Base-by-base conservation (phyloP, 2,329 filamentous ascomycete species). In the Fusarium tanahbumbuense region DNA sequence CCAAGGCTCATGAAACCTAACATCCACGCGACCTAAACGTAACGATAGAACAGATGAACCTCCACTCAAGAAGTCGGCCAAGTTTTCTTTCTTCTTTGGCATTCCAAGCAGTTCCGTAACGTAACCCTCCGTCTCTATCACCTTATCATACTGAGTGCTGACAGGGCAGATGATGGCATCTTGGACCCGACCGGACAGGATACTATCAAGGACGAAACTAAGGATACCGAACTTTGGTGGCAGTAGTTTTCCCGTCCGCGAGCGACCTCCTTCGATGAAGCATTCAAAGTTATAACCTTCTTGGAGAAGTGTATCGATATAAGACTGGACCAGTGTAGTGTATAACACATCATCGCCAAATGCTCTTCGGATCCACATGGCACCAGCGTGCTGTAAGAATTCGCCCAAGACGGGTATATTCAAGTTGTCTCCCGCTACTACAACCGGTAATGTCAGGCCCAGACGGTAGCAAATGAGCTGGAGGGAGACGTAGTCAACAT, bases 71-170 rank as follows among this genome's bases (percentile, higher is more conserved):
- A 99, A 97, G 75, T 97, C 93, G 34, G 90, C 88, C 40, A 99
- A 83, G 67, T 97, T 98, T 77, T 99, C 96, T 78, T 97, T 97
- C 76, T 93, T 93, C 81, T 99, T 99, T 0, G 96, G 96, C 67
- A 97, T 91, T 5, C 96, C 96, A 1, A 99, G 86, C 4, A 99
- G 87, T 79, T 99, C 96, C 34, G 91, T 96, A 46, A 98, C 95
- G 76, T 99, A 99, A 8, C 94, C 96, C 80, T 97, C 94, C 1
- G 97, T 97, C 80, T 99, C 96, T 64, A 99, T 97, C 59, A 99
- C 96, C 78, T 98, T 99, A 84, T 99, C 96, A 77, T 99, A 99
- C 78, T 99, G 96, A 1, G 94, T 98, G 79, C 93, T 97, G 47
- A 99, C 96, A 1, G 96, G 96, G 73, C 95, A 97, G 55, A 99